A percentile compares a stretch with the other conserved stretches of the same genome.
These are phyloP conservation scores for Pseudonitzschia multiseries DNA, from an alignment of 108 stramenopile genomes.

Conservation along the genomic window DNA sequence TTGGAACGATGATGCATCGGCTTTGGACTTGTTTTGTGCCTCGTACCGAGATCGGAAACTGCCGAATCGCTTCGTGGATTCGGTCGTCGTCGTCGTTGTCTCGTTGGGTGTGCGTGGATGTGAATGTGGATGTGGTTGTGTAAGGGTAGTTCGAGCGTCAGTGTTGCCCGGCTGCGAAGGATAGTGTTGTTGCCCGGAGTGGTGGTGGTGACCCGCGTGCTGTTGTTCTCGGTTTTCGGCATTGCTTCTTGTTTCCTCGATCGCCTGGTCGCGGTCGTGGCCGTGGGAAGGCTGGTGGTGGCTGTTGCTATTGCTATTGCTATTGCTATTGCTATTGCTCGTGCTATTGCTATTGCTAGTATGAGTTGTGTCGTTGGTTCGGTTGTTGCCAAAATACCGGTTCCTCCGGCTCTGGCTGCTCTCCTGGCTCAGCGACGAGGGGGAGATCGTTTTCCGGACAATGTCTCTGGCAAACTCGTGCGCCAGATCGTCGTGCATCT, in stretches of 20 bases:
- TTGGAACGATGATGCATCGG: slow-evolving; percentile 11
- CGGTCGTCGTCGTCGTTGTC: neutral
- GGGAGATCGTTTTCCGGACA: slow-evolving; percentile 10
- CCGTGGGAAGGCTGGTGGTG: no score
- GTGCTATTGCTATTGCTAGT: no score
- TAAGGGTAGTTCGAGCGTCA: no score
- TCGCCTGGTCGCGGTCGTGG: no score
- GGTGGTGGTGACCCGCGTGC: no score
- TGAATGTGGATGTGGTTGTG: no score
- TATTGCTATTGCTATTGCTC: no score
- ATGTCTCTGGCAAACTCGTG: slow-evolving; percentile 35
- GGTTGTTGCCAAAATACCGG: neutral
- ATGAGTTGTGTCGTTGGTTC: neutral
- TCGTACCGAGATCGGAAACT: slow-evolving; percentile 27
- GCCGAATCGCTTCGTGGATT: slow-evolving; percentile 9
- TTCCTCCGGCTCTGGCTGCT: neutral
- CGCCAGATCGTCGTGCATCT: slow-evolving; percentile 30
- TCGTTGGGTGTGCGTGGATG: no score
- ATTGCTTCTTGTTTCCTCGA: no score
- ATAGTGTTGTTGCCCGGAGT: no score
- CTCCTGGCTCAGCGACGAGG: neutral
- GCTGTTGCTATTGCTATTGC: no score
- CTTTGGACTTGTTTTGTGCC: slow-evolving; percentile 5
- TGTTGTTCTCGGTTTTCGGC: no score
- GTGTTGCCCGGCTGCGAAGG: neutral